phyloP scores from a whole-genome alignment of 345 rosid genomes.

The Salix koriyanagi region DNA sequence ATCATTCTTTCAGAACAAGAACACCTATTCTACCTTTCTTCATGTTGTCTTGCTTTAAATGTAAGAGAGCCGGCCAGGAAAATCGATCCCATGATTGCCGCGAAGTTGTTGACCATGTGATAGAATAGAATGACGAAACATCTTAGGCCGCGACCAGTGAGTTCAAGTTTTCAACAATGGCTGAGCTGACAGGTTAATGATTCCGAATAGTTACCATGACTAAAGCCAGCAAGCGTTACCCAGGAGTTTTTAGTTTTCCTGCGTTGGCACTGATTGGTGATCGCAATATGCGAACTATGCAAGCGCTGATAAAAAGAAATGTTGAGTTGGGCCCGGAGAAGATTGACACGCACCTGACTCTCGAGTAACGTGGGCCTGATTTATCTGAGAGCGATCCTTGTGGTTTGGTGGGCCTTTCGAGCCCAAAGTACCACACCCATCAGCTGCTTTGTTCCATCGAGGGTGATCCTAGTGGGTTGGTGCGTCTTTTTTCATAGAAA shows the following conservation, averaged over 20 bases:
- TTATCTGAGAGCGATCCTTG: too few species aligned
- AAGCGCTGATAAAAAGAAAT: neutral
- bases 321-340: neutral
- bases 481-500: too few species aligned
- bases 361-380: too few species aligned
- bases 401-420: too few species aligned
- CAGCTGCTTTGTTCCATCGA: too few species aligned
- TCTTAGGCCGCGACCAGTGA: neutral
- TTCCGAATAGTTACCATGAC: neutral
- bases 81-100: neutral
- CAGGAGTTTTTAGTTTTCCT: neutral
- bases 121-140: neutral
- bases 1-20: slow-evolving; percentile 22
- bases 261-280: neutral
- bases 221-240: neutral
- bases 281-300: neutral
- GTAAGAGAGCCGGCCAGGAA: neutral
- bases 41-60: slow-evolving; percentile 7
- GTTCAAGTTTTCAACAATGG: neutral
- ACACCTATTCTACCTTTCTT: neutral
- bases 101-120: neutral
- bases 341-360: neutral
- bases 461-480: too few species aligned
- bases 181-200: neutral
- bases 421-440: too few species aligned